Conservation (phyloP, 805 yeast species). For the Yarrowia sp. region DNA sequence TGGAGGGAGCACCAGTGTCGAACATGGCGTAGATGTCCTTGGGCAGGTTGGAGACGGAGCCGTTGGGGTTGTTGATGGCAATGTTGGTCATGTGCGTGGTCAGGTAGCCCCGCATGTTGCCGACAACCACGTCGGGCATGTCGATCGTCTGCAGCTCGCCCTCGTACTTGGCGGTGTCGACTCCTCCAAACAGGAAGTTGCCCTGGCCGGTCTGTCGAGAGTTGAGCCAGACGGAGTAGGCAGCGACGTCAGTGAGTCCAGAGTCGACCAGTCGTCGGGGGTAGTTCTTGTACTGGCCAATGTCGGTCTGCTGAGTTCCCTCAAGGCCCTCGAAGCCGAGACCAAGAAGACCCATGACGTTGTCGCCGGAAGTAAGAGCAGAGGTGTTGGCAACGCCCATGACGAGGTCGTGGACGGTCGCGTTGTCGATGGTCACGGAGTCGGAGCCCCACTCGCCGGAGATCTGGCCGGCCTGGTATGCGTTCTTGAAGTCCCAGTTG, state of each 20-base stretch:
- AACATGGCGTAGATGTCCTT: constrained; percentile 42
- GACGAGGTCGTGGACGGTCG: constrained; percentile 51
- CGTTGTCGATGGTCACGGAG: constrained; percentile 49
- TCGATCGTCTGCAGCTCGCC: constrained; percentile 40
- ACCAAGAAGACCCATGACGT: constrained; percentile 37
- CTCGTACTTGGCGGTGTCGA: constrained; percentile 43
- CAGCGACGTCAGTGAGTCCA: constrained; percentile 42
- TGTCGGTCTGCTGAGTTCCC: constrained; percentile 33
- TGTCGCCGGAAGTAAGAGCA: constrained; percentile 44
- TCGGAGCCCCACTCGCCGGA: constrained; percentile 60
- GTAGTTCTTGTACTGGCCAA: constrained; percentile 32
- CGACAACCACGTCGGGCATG: constrained; percentile 24
- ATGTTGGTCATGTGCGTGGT: constrained; percentile 27
- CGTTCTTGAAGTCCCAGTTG: constrained; percentile 31
- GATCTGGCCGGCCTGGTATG: constrained; percentile 45
- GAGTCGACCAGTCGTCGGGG: constrained; percentile 36
- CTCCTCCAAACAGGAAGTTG: constrained; percentile 44
- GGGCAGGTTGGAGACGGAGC: constrained; percentile 24
- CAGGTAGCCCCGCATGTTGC: constrained; percentile 29
- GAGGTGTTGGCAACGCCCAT: constrained; percentile 68
- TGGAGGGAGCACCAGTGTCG: constrained; percentile 57
- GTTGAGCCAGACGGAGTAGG: constrained; percentile 47
- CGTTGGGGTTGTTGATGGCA: constrained; percentile 29
- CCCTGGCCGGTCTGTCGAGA: constrained; percentile 38
- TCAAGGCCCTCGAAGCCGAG: constrained; percentile 41